Percentiles rank a stretch among this genome's conserved stretches.
Evolutionary conservation across 2,329 filamentous ascomycete genomes (phyloP).

Genomic region (Zopfia rhizophila): DNA sequence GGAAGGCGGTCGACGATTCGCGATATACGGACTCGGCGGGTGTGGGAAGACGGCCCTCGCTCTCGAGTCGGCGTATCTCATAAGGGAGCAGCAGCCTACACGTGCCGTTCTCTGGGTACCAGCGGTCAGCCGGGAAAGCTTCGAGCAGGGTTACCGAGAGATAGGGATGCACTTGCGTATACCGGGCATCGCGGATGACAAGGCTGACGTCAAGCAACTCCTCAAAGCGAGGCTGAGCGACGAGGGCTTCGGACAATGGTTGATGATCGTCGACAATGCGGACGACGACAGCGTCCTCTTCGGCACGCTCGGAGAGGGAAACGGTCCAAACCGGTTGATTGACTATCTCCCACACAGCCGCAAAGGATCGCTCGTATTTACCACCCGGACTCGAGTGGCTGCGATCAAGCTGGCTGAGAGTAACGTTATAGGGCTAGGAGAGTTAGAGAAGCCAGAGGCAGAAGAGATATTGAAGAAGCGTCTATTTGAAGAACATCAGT

Average conservation of each 20-base stretch:
- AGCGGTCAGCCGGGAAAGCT: conserved; percentile 23
- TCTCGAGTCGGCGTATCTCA: conserved; percentile 52
- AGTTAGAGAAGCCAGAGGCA: conserved; percentile 23
- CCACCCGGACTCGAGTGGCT: conserved; percentile 24
- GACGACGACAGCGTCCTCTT: conserved; percentile 50
- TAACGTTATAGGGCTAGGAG: conserved; percentile 30
- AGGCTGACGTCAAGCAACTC: conserved; percentile 48
- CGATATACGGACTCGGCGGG: conserved; percentile 22
- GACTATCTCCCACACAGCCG: conserved; percentile 43
- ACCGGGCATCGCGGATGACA: conserved; percentile 28
- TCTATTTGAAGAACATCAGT: conserved; percentile 9
- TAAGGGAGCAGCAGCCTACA: conserved; percentile 28
- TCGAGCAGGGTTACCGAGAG: conserved; percentile 28
- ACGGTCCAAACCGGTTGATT: conserved; percentile 12
- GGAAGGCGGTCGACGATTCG: conserved; percentile 9
- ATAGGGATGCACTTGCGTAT: conserved; percentile 15
- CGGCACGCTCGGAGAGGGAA: conserved; percentile 6
- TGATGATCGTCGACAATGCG: conserved; percentile 58
- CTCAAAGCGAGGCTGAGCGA: conserved; percentile 47
- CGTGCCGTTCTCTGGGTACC: conserved; percentile 23
- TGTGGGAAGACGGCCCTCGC: conserved; percentile 21
- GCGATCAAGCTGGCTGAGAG: conserved; percentile 18
- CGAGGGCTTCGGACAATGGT: conserved; percentile 43
- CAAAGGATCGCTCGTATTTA: conserved; percentile 46
- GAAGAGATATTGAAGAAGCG: conserved; percentile 12